Evolutionary conservation across 306 rosid genomes (phyloP), one percentile per base, ranked within the genome.

Genomic region (Casuarina glauca): DNA sequence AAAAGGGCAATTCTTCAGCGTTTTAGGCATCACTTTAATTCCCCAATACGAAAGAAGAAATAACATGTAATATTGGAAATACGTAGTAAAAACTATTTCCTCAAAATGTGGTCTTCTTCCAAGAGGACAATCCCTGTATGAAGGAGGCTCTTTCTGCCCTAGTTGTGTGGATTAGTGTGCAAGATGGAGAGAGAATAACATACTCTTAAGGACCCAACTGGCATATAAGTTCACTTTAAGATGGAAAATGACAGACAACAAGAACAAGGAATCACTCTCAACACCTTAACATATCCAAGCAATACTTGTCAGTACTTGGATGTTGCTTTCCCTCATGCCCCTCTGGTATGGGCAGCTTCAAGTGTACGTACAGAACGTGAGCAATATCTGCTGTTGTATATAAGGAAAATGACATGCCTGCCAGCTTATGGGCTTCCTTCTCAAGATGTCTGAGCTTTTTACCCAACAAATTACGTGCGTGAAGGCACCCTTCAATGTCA

Each of bases 251-350:
- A 75, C 72, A 49, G 64, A 80, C 68, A 60, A 79, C 72, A 54
- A 43, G 54, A 76, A 79, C 74, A 72, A 50, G 48, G 55, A 79
- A 75, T 79, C 75, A 41, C 70, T 53, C 46, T 61, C 26, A 64
- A 73, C 84, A 95, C 98, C 98, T 91, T 77, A 95, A 80, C 20
- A 90, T 80, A 76, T 95, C 98, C 97, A 90, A 86, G 78, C 92
- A 92, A 76, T 89, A 96, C 85, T 95, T 95, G 83, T 78, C 93
- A 19, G 98, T 95, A 83, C 97, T 95, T n/a, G 90, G 92, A 84
- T 95, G 98, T 70, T 85, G 88, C 69, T 92, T 95, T 72, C 97
- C 97, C 76, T 89, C 87, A 74, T 82, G 76, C 57, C 89, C 91
- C 63, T 84, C 91, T 78, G 98, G 97, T 82, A 92, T 80, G 64